Base-by-base conservation (phyloP, 805 yeast genomes). In the Lachancea kluyveri region DNA sequence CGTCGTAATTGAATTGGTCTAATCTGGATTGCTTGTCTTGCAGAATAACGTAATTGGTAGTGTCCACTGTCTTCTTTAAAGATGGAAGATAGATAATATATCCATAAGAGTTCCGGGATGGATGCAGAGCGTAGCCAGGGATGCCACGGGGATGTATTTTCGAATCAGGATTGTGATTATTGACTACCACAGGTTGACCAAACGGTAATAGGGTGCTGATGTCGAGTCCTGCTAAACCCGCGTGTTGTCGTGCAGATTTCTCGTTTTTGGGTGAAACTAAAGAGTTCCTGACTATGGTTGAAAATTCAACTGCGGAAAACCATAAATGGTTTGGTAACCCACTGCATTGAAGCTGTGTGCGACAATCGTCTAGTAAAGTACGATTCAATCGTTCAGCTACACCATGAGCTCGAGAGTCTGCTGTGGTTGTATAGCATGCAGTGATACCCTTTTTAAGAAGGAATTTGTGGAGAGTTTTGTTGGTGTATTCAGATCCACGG, bases 311-410 rank as follows among this genome's bases (percentile, higher is more conserved):
- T 3, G 42, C 42, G 24, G 32, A 23, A 20, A 29, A 40, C 43
- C 42, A 35, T 18, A 37, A 21, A 27, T 28, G 25, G 8, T 21
- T 20, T 6, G 43, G 43, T 20, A 39, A 13, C 4, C 33, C 14
- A 6, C 30, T 31, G 4, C 32, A 11, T 2, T 16, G 11, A 6
- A 42, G 17, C 7, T 35, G n/a, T 1, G 44, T 31, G 4, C 42
- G 28, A 30, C 42, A 40, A 25, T 42, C 46, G 21, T 40, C 31
- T 18, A 42, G 14, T 3, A 40, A 26, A 2, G 40, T 33, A 4
- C 35, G 21, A 27, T 40, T 40, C 11, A 27, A 8, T 2, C 44
- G 24, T 37, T 34, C 42, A 18, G 42, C 42, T 10, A 40, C 27
- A 21, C 42, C 44, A 16, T 35, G 16, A 3, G 39, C 27, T 8